Evolutionary conservation across 164 flowering plant genomes (phyloP).

Genomic region (Liquidambar formosana): DNA sequence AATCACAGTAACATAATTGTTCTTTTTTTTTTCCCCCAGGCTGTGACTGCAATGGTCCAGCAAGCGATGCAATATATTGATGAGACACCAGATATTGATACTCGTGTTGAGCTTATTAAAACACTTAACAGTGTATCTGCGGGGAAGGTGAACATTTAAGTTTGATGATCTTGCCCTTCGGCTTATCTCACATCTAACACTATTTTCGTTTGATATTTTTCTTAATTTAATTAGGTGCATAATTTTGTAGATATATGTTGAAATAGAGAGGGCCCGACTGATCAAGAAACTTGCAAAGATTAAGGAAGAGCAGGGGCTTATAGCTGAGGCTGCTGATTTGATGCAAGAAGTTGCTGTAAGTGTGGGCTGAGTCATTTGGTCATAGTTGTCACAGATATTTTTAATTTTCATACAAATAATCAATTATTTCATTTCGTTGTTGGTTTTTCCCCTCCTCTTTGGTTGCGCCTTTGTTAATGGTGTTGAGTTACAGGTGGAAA

Average conservation of each 20-base stretch:
- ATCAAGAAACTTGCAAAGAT: conserved; percentile 90
- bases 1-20: too few relatives aligned
- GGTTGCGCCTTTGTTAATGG: background rate
- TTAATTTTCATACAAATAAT: background rate
- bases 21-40: conserved; percentile 41
- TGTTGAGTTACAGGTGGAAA: conserved; percentile 71
- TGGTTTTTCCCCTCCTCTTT: background rate
- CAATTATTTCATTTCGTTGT: background rate
- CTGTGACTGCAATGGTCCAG: conserved; percentile 93
- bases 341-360: conserved; percentile 98
- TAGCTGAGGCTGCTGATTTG: conserved; percentile 96
- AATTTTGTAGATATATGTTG: conserved; percentile 76
- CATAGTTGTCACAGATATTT: background rate
- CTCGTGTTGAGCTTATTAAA: conserved; percentile 84
- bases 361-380: conserved; percentile 9
- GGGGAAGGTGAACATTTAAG: conserved; percentile 66
- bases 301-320: conserved; percentile 91
- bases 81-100: conserved; percentile 86
- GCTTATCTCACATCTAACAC: background rate
- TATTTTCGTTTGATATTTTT: background rate
- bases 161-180: background rate
- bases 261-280: conserved; percentile 87
- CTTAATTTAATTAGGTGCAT: background rate
- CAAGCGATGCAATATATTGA: conserved; percentile 97
- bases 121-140: conserved; percentile 91